Evolutionary conservation across 192 early-diverging fungal species (phyloP), one percentile per base, ranked within the genome.

Genomic region (Chytriomyces confervae): DNA sequence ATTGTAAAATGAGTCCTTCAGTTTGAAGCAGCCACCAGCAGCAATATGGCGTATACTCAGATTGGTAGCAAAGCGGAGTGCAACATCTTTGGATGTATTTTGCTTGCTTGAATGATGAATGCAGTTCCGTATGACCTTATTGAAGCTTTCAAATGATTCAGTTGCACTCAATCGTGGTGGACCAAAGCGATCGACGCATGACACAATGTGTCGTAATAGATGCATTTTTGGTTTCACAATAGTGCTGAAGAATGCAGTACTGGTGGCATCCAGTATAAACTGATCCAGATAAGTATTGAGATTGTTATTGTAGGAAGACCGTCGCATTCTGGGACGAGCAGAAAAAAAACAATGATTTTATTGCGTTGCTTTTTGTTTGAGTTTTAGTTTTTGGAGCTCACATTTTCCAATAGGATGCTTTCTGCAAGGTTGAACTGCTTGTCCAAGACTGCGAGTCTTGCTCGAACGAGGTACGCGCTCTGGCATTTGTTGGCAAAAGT

Each of bases 341-440:
- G n/a, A n/a, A n/a, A n/a, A n/a, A n/a, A n/a, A n/a, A n/a, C n/a
- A n/a, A n/a, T n/a, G n/a, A n/a, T n/a, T n/a, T n/a, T n/a, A n/a
- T n/a, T n/a, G n/a, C n/a, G n/a, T n/a, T n/a, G n/a, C n/a, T n/a
- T n/a, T n/a, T n/a, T n/a, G n/a, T n/a, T n/a, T n/a, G n/a, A n/a
- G n/a, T n/a, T n/a, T n/a, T n/a, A n/a, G n/a, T n/a, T 47, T 27
- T 13, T 53, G 5, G 9, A 75, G 7, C 51, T 18, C 85, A 88
- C 83, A 50, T 90, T 82, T 44, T 91, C 90, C 8, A 91, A 72
- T 53, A 86, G 86, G 20, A 91, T 91, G 47, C 62, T 66, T 77
- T 91, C 90, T 10, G 90, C 90, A 47, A 86, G 10, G 49, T 91
- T 90, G 67, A 91, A 91, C 66, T 91, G 89, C 71, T 87, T 89